Evolutionary conservation across 2,329 filamentous ascomycete species (phyloP).

Genomic region (Fusarium penzigii): DNA sequence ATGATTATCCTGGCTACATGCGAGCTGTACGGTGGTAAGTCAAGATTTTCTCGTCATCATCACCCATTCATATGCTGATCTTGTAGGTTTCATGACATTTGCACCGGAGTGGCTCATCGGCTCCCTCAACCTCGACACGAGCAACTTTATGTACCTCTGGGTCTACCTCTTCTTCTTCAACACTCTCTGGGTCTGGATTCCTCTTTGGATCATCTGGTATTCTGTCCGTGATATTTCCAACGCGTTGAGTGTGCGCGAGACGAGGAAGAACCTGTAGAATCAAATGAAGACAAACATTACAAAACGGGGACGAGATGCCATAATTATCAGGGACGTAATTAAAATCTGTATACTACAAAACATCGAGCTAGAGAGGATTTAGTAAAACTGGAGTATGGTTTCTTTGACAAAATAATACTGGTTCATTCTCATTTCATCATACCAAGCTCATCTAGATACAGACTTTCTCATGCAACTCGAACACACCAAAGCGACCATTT

Average conservation of each 20-base stretch:
- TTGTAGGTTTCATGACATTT: constrained; percentile 67
- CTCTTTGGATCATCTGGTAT: constrained; percentile 59
- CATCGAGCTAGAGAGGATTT: no score
- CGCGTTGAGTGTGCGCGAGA: constrained; percentile 44
- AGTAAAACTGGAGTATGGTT: no score
- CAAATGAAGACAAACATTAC: no score
- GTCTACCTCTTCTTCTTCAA: constrained; percentile 71
- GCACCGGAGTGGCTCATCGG: constrained; percentile 68
- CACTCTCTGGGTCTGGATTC: constrained; percentile 66
- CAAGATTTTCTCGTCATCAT: neutral
- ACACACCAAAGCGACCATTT: no score
- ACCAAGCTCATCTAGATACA: no score
- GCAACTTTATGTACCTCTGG: constrained; percentile 70
- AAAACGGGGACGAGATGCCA: no score
- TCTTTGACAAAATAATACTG: no score
- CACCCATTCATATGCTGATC: neutral
- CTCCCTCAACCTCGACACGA: constrained; percentile 62
- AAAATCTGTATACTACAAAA: no score
- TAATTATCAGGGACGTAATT: no score
- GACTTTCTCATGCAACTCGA: no score
- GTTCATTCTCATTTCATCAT: no score
- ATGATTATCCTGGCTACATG: constrained; percentile 67
- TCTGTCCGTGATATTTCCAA: constrained; percentile 55
- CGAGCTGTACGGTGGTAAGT: constrained; percentile 64
- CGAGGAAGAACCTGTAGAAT: constrained; percentile 35